Percentiles rank a stretch among this genome's conserved stretches.
Conservation (phyloP, 2,329 filamentous ascomycete species). For the Aspergillus persii region DNA sequence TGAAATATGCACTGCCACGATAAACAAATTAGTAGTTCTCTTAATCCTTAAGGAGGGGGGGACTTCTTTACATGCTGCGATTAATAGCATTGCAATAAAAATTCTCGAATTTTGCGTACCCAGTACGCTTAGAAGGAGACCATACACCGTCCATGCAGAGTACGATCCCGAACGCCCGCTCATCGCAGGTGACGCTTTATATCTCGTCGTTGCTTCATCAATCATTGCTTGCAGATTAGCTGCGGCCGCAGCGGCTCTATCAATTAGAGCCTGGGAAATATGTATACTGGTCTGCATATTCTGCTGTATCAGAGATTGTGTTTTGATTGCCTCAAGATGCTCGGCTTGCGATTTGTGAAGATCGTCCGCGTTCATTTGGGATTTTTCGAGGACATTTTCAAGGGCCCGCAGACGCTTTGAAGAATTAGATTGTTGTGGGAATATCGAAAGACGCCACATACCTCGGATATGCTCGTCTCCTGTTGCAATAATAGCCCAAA, state of each 20-base stretch:
- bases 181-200: conserved; percentile 18
- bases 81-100: conserved; percentile 21
- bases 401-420: conserved; percentile 36
- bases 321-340: conserved; percentile 31
- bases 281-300: conserved; percentile 25
- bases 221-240: conserved; percentile 32
- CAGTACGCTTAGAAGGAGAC: conserved; percentile 25
- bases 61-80: conserved; percentile 11
- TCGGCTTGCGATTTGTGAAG: conserved; percentile 34
- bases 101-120: conserved; percentile 22
- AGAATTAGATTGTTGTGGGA: conserved; percentile 17
- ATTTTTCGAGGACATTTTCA: conserved; percentile 31
- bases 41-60: background rate
- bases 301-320: conserved; percentile 28
- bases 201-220: conserved; percentile 28
- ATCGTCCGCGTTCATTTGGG: conserved; percentile 31
- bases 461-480: conserved; percentile 34
- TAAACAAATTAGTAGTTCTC: background rate
- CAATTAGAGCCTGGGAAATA: conserved; percentile 32
- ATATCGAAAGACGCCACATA: conserved; percentile 6
- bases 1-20: background rate
- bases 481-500: conserved; percentile 31
- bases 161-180: conserved; percentile 15
- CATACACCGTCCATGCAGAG: conserved; percentile 24
- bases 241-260: conserved; percentile 26